Conservation (phyloP, 2,329 filamentous ascomycete species). For the Cyphellophora attinorum region DNA sequence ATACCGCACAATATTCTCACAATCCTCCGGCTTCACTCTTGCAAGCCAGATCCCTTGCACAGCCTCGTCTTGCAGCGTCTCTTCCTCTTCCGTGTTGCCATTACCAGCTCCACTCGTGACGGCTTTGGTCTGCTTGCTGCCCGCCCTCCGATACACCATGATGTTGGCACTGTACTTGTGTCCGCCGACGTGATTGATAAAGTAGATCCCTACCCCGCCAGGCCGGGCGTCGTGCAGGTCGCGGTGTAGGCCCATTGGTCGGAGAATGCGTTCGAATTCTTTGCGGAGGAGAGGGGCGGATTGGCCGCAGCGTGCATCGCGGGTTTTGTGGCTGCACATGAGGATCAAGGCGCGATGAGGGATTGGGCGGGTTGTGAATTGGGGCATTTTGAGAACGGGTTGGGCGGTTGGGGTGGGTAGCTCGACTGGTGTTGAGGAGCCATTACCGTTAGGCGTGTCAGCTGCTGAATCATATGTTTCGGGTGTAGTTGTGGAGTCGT, state of each 20-base stretch:
- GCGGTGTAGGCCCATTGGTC: slow-evolving; percentile 72
- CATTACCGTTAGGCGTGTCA: slow-evolving; percentile 1
- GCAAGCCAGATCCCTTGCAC: slow-evolving; percentile 91
- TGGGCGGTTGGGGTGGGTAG: slow-evolving; percentile 3
- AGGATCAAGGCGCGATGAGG: slow-evolving; percentile 76
- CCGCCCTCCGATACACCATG: slow-evolving; percentile 69
- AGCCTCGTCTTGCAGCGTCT: slow-evolving; percentile 43
- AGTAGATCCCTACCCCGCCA: slow-evolving; percentile 90
- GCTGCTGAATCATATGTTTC: background rate
- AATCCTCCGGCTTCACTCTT: slow-evolving; percentile 74
- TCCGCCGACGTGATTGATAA: slow-evolving; percentile 90
- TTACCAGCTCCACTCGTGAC: slow-evolving; percentile 15
- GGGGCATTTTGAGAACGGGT: slow-evolving; percentile 6
- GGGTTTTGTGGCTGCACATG: slow-evolving; percentile 78
- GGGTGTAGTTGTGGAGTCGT: background rate
- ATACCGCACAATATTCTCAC: slow-evolving; percentile 81
- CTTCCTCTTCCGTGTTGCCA: slow-evolving; percentile 26
- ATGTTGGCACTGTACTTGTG: slow-evolving; percentile 96
- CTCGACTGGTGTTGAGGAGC: slow-evolving; percentile 1
- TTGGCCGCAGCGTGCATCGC: slow-evolving; percentile 85
- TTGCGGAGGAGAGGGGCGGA: slow-evolving; percentile 79
- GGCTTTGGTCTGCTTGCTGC: slow-evolving; percentile 23
- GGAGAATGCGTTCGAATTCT: slow-evolving; percentile 82
- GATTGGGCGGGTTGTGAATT: slow-evolving; percentile 43
- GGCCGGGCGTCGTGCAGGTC: slow-evolving; percentile 82